These are phyloP conservation scores for Eucalyptus pauciflora DNA, from an alignment of 345 rosid genomes.

Conservation along the genomic window DNA sequence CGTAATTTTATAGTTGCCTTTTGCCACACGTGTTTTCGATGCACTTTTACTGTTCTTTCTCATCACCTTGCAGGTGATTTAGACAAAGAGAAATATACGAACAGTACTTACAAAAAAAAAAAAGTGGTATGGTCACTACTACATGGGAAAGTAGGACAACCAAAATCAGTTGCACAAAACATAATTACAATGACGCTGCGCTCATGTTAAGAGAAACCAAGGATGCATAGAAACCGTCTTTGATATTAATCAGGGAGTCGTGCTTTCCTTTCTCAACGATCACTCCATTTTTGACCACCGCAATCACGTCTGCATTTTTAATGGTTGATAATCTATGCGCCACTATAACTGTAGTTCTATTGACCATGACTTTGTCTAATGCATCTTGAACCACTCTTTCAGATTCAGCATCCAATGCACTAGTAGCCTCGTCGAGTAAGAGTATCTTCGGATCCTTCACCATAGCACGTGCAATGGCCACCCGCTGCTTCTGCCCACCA, in stretches of 20 bases:
- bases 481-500: constrained; percentile 6
- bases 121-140: neutral
- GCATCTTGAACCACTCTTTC: constrained; percentile 5
- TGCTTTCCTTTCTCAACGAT: constrained; percentile 44
- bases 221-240: constrained; percentile 27
- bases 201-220: constrained; percentile 25
- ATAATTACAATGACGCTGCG: constrained; percentile 1
- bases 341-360: neutral
- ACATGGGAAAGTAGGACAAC: neutral
- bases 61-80: neutral
- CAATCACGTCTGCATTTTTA: constrained; percentile 46
- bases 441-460: constrained; percentile 36
- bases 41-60: neutral
- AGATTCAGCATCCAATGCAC: constrained; percentile 5
- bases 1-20: neutral
- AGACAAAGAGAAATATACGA: neutral
- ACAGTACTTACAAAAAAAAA: neutral
- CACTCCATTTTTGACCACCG: constrained; percentile 42
- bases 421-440: constrained; percentile 41
- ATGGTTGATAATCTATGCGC: constrained; percentile 20
- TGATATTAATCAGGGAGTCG: constrained; percentile 23
- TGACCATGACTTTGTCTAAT: neutral
- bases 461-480: constrained; percentile 30
- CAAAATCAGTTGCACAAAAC: neutral
- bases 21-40: neutral